These are phyloP conservation scores for Euphorbia corollata DNA, from an alignment of 441 rosid genomes.

Conservation along the genomic window DNA sequence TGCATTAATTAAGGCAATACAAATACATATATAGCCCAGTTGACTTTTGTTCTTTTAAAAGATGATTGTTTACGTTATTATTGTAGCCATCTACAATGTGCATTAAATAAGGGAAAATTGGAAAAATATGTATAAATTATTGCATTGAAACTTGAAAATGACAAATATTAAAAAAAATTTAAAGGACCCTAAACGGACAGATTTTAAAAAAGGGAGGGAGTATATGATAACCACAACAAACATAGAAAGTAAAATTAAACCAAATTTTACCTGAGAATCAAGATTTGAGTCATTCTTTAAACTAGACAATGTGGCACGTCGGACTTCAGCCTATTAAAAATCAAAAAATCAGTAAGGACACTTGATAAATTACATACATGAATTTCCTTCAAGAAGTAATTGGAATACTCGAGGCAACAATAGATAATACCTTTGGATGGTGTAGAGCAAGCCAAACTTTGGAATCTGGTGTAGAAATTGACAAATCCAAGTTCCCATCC, in stretches of 20 bases:
- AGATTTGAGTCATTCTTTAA: constrained; percentile 37
- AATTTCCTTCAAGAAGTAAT: constrained; percentile 11
- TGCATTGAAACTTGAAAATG: no score
- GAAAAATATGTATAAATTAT: no score
- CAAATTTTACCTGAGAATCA: constrained; percentile 57
- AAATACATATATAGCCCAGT: no score
- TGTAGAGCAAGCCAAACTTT: constrained; percentile 82
- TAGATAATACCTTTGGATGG: constrained; percentile 71
- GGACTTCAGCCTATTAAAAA: constrained; percentile 59
- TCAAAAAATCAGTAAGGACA: constrained; percentile 23
- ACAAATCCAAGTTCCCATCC: constrained; percentile 53
- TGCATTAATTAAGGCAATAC: no score
- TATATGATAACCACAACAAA: constrained; percentile 7
- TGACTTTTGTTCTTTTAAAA: no score
- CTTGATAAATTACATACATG: constrained; percentile 14
- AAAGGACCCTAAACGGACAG: no score
- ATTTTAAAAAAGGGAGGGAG: no score
- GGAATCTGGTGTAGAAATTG: constrained; percentile 49
- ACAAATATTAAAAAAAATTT: no score
- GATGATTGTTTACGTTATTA: no score
- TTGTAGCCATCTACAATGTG: no score
- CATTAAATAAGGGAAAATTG: no score
- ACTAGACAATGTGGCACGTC: constrained; percentile 66
- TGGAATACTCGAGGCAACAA: background rate
- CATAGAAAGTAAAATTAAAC: constrained; percentile 9